These are phyloP conservation scores for Macrolepiota dolichaula DNA, from an alignment of 768 basidiomycete species.

Conservation along the genomic window DNA sequence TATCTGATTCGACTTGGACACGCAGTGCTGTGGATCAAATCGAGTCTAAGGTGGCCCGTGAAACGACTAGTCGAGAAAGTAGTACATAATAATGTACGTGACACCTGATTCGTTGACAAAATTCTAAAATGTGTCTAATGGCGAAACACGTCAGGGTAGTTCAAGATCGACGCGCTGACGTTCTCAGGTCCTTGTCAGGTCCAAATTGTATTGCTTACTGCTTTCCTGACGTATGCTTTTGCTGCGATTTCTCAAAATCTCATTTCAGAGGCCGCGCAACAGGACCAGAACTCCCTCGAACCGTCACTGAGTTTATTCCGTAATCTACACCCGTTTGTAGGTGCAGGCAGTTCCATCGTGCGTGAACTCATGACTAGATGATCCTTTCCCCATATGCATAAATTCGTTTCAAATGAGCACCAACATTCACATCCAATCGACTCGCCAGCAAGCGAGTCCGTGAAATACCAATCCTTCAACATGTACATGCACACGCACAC, in stretches of 20 bases:
- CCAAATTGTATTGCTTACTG: neutral
- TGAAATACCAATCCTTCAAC: neutral
- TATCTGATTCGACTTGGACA: neutral
- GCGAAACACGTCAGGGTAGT: neutral
- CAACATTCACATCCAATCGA: neutral
- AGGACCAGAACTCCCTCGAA: neutral
- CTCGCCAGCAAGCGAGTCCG: neutral
- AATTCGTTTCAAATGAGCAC: neutral
- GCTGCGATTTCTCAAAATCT: neutral
- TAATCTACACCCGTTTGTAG: neutral
- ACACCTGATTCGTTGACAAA: neutral
- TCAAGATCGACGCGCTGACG: neutral
- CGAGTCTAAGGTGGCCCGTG: neutral
- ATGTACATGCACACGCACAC: neutral
- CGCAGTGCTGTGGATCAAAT: neutral
- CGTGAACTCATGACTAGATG: neutral
- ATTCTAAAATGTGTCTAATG: neutral
- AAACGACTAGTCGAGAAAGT: neutral
- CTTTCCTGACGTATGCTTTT: neutral
- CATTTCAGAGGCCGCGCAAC: neutral
- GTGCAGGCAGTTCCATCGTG: neutral
- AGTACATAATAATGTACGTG: neutral
- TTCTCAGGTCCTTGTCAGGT: neutral
- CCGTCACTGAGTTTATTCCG: neutral
- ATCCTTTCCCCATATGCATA: neutral